Percentiles rank a stretch among this genome's conserved stretches.
Conservation (phyloP, 1,139 yeast genomes). For the Debaryomyces nepalensis region DNA sequence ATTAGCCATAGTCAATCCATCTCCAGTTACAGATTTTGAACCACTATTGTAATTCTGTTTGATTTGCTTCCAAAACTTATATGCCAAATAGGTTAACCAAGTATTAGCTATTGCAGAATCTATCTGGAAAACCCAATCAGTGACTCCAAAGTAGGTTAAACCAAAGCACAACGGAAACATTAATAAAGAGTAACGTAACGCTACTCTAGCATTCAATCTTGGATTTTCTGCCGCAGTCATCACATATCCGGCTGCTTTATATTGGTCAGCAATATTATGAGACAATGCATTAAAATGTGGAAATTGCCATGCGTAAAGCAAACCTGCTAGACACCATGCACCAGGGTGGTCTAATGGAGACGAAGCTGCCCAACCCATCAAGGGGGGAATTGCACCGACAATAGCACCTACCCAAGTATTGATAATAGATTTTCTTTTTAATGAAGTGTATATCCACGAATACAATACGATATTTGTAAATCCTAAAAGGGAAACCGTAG, state of each 20-base stretch:
- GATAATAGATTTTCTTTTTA: slow-evolving; percentile 80
- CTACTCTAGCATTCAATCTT: slow-evolving; percentile 87
- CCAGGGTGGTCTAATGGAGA: slow-evolving; percentile 83
- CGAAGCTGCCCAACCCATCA: slow-evolving; percentile 99
- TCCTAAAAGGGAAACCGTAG: slow-evolving; percentile 81
- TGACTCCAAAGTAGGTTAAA: slow-evolving; percentile 73
- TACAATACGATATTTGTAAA: slow-evolving; percentile 77
- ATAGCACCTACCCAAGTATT: slow-evolving; percentile 99
- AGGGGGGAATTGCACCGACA: slow-evolving; percentile 97
- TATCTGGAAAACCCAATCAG: slow-evolving; percentile 78
- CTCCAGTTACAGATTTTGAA: slow-evolving; percentile 44
- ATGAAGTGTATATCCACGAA: slow-evolving; percentile 88
- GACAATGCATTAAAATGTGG: slow-evolving; percentile 96
- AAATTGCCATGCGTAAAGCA: slow-evolving; percentile 97
- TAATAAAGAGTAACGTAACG: slow-evolving; percentile 80
- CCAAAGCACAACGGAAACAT: slow-evolving; percentile 96
- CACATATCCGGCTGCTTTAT: slow-evolving; percentile 89
- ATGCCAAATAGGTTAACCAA: slow-evolving; percentile 84
- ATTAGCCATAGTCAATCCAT: slow-evolving; percentile 63
- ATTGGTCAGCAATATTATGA: slow-evolving; percentile 86
- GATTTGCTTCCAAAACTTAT: slow-evolving; percentile 83
- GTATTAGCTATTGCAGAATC: slow-evolving; percentile 84
- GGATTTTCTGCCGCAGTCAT: slow-evolving; percentile 98
- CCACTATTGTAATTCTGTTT: slow-evolving; percentile 52
- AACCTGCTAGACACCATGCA: slow-evolving; percentile 91